A percentile compares a stretch with the other conserved stretches of the same genome.
Conservation (phyloP, 108 stramenopile species). For the Nannochloropsis salina region DNA sequence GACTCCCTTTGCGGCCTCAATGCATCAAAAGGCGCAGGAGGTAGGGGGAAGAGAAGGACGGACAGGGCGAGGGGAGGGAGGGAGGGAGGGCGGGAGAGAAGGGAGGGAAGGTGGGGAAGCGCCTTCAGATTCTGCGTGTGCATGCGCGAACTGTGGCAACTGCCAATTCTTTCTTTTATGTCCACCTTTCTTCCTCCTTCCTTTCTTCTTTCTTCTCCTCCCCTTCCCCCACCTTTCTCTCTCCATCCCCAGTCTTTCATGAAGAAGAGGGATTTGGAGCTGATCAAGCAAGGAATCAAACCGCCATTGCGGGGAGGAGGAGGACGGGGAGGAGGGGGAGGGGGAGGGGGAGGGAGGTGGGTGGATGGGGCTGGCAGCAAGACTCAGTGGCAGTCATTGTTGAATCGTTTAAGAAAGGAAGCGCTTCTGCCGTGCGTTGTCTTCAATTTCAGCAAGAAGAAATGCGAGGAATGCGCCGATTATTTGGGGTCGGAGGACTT, state of each 20-base stretch:
- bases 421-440: slow-evolving; percentile 85
- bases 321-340: slow-evolving; percentile 20
- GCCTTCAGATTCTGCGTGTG: too few species aligned
- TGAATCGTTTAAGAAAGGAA: slow-evolving; percentile 70
- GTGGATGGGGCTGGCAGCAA: slow-evolving; percentile 24
- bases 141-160: too few species aligned
- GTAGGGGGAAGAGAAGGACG: too few species aligned
- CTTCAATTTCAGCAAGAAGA: slow-evolving; percentile 96
- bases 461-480: slow-evolving; percentile 88
- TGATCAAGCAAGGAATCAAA: slow-evolving; percentile 45
- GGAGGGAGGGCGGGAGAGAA: too few species aligned
- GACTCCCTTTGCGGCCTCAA: too few species aligned
- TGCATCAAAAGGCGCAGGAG: too few species aligned
- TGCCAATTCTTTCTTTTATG: slow-evolving; percentile 40
- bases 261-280: slow-evolving; percentile 32
- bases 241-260: neutral
- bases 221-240: neutral
- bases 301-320: neutral
- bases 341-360: slow-evolving; percentile 19
- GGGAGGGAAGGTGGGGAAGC: too few species aligned
- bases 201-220: too few species aligned
- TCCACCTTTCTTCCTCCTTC: neutral
- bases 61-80: too few species aligned
- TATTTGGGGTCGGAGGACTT: slow-evolving; percentile 73
- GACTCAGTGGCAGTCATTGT: slow-evolving; percentile 56